Percentiles rank a stretch among this genome's conserved stretches.
Evolutionary conservation across 441 rosid genomes (phyloP).

Genomic region (Gossypium aridum): DNA sequence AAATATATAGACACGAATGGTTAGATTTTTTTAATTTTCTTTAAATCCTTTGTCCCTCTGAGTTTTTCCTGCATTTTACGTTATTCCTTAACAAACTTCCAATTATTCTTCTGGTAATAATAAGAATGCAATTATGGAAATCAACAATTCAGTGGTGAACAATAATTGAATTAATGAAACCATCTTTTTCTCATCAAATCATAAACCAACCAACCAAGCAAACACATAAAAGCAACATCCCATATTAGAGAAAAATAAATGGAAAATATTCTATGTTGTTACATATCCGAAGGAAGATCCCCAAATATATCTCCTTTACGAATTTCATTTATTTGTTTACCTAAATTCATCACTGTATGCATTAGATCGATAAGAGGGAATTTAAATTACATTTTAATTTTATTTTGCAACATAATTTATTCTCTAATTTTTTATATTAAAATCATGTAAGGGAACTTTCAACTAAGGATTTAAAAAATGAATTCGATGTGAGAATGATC

Average conservation of each 20-base stretch:
- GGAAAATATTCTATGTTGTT: too few species aligned
- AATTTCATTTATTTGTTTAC: neutral
- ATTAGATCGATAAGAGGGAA: neutral
- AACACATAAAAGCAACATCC: neutral
- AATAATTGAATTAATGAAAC: neutral
- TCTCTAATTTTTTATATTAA: too few species aligned
- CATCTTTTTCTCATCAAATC: neutral
- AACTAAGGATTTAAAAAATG: too few species aligned
- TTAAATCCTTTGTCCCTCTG: neutral
- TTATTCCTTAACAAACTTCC: constrained; percentile 3
- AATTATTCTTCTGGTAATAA: neutral
- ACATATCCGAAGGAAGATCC: too few species aligned
- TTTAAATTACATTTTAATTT: too few species aligned
- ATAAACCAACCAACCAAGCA: neutral
- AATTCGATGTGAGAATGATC: too few species aligned
- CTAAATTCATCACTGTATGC: neutral
- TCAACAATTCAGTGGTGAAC: neutral
- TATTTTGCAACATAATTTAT: too few species aligned
- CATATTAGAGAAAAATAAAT: neutral
- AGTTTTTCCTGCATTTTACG: neutral
- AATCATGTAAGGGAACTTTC: too few species aligned
- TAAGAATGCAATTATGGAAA: neutral
- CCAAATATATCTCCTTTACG: too few species aligned
- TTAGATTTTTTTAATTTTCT: neutral
- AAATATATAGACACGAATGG: too few species aligned